These are phyloP conservation scores for Cystobasidium onofrii DNA, from an alignment of 768 basidiomycete species.

Conservation along the genomic window DNA sequence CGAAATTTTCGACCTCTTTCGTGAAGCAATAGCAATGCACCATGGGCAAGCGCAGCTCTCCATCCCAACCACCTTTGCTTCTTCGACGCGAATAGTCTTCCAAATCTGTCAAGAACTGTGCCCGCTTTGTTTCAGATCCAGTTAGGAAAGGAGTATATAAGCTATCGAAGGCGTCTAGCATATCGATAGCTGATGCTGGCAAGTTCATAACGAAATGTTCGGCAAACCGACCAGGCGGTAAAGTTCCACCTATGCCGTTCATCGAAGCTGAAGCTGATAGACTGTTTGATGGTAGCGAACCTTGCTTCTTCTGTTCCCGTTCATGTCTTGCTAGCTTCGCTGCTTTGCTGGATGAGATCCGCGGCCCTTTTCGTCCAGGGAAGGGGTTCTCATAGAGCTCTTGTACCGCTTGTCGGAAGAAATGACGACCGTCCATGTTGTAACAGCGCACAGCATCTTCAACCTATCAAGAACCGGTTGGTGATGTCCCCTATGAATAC, in stretches of 20 bases:
- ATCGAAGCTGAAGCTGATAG: too few relatives aligned
- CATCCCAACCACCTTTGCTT: constrained; percentile 48
- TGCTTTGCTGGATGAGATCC: constrained; percentile 7
- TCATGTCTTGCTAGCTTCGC: constrained; percentile 13
- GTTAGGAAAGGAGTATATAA: constrained; percentile 50
- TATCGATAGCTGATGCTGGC: constrained; percentile 79
- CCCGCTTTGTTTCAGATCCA: not conserved
- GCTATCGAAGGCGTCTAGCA: constrained; percentile 80
- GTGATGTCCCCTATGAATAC: not conserved
- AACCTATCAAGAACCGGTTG: constrained; percentile 53
- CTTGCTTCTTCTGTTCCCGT: not conserved
- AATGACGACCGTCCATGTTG: constrained; percentile 77
- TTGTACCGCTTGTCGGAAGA: constrained; percentile 59
- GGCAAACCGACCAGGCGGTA: constrained; percentile 54
- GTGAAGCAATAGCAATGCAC: constrained; percentile 97
- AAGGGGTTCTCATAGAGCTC: constrained; percentile 62
- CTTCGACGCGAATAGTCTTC: constrained; percentile 38
- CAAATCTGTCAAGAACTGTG: not conserved
- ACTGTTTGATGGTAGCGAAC: too few relatives aligned
- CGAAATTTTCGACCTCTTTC: constrained; percentile 65
- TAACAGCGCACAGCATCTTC: constrained; percentile 59
- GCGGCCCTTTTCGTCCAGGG: constrained; percentile 41
- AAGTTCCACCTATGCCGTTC: not conserved
- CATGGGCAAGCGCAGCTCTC: constrained; percentile 65
- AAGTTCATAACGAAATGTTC: constrained; percentile 97